Evolutionary conservation across 2,329 filamentous ascomycete species (phyloP).

Genomic region (Nigrospora oryzae): DNA sequence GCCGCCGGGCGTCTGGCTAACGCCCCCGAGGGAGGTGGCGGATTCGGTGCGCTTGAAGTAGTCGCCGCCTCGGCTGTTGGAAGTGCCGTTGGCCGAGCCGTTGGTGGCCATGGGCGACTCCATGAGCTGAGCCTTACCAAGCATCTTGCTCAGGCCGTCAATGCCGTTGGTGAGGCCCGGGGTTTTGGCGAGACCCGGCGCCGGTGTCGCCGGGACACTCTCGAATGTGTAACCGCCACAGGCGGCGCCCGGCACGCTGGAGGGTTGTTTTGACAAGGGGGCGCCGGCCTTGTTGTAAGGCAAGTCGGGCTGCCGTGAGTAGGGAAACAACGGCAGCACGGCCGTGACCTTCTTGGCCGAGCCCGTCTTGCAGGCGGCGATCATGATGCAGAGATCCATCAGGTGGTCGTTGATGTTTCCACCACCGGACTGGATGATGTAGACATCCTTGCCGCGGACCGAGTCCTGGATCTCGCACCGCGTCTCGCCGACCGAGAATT

Average conservation of each 20-base stretch:
- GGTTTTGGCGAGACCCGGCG: slow-evolving; percentile 59
- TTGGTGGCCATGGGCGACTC: background rate
- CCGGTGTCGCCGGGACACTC: slow-evolving; percentile 80
- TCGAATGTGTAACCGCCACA: slow-evolving; percentile 74
- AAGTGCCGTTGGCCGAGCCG: slow-evolving; percentile 11
- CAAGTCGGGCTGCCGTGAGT: slow-evolving; percentile 91
- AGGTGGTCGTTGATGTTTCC: slow-evolving; percentile 94
- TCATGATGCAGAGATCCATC: slow-evolving; percentile 94
- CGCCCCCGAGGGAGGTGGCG: slow-evolving; percentile 9
- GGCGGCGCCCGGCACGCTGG: slow-evolving; percentile 27
- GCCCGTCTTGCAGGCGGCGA: slow-evolving; percentile 93
- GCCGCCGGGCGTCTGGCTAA: slow-evolving; percentile 27
- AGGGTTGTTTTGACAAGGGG: slow-evolving; percentile 65
- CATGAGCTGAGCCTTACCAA: slow-evolving; percentile 1
- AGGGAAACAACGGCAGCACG: slow-evolving; percentile 91
- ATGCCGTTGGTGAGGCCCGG: slow-evolving; percentile 47
- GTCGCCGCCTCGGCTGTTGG: slow-evolving; percentile 1
- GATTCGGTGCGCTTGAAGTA: slow-evolving; percentile 5
- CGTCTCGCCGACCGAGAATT: slow-evolving; percentile 93
- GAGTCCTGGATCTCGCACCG: slow-evolving; percentile 94
- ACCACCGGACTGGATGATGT: slow-evolving; percentile 91
- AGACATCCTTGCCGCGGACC: slow-evolving; percentile 96
- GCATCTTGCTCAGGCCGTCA: slow-evolving; percentile 4
- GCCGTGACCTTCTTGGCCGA: slow-evolving; percentile 90
- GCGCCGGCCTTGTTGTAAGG: slow-evolving; percentile 95